phyloP scores from a whole-genome alignment of 164 flowering plant genomes.

The Aristolochia fimbriata region DNA sequence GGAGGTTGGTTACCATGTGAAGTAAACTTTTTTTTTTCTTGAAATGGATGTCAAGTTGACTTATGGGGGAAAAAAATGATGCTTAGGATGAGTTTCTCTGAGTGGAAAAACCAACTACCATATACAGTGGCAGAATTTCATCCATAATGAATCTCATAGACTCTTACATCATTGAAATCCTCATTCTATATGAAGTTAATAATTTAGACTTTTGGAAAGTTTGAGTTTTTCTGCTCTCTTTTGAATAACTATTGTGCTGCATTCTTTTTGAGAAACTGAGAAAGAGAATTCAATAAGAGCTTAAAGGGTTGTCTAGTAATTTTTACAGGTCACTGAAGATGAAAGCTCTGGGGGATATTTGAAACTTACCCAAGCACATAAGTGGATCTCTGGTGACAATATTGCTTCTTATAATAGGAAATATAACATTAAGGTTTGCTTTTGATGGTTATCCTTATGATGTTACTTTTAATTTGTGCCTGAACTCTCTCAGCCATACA shows the following conservation, averaged over 20 bases:
- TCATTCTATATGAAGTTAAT: neutral
- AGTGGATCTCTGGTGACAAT: constrained; percentile 56
- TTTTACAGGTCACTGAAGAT: constrained; percentile 23
- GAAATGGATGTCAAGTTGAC: too few species aligned
- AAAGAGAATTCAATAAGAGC: too few species aligned
- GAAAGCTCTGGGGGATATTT: constrained; percentile 54
- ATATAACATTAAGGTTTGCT: constrained; percentile 36
- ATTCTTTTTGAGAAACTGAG: too few species aligned
- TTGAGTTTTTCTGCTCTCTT: too few species aligned
- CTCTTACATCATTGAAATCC: neutral
- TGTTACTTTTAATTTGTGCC: too few species aligned
- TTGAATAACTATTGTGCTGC: too few species aligned
- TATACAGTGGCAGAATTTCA: too few species aligned
- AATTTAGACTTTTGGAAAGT: neutral
- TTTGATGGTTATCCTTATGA: neutral
- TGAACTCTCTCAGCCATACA: too few species aligned
- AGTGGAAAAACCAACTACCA: too few species aligned
- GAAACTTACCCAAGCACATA: constrained; percentile 55
- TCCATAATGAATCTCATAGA: too few species aligned
- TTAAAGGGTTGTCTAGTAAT: neutral
- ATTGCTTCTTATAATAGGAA: constrained; percentile 65
- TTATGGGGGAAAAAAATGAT: too few species aligned
- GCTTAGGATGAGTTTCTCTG: neutral
- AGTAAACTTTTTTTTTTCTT: too few species aligned
- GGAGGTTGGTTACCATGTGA: constrained; percentile 21